phyloP scores from a whole-genome alignment of 2,329 filamentous ascomycete genomes.

The Pseudogymnoascus sp. region DNA sequence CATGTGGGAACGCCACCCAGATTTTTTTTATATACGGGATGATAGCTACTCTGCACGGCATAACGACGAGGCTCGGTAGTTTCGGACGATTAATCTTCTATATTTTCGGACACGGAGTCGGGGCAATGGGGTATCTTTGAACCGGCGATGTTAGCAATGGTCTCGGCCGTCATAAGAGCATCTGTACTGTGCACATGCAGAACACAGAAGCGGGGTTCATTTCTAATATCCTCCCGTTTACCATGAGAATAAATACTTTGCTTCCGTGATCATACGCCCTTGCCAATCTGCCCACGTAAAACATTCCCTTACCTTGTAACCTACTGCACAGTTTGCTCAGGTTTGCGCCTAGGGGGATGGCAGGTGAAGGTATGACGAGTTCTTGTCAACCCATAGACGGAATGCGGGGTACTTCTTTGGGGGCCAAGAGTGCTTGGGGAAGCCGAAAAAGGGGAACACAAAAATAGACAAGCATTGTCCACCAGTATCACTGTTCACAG shows the following conservation, averaged over 20 bases:
- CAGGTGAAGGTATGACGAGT: neutral
- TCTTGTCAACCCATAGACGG: neutral
- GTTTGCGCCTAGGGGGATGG: neutral
- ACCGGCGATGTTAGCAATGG: neutral
- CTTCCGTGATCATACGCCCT: neutral
- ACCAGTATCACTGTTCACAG: too few relatives aligned
- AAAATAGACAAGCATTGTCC: neutral
- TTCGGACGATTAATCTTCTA: neutral
- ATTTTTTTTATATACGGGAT: neutral
- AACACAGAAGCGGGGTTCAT: neutral
- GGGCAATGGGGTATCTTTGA: neutral
- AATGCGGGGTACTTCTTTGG: neutral
- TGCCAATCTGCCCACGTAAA: neutral
- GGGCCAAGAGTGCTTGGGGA: neutral
- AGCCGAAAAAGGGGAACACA: neutral
- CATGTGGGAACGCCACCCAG: neutral
- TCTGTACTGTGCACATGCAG: neutral
- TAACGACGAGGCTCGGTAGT: neutral
- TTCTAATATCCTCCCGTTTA: neutral
- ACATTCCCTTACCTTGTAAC: neutral
- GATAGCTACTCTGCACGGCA: neutral
- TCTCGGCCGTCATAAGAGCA: neutral
- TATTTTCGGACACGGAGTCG: neutral
- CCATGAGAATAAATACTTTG: neutral
- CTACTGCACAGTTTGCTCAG: neutral